Conservation (phyloP, 352 stramenopile species). For the Phytophthora ohioensis region DNA sequence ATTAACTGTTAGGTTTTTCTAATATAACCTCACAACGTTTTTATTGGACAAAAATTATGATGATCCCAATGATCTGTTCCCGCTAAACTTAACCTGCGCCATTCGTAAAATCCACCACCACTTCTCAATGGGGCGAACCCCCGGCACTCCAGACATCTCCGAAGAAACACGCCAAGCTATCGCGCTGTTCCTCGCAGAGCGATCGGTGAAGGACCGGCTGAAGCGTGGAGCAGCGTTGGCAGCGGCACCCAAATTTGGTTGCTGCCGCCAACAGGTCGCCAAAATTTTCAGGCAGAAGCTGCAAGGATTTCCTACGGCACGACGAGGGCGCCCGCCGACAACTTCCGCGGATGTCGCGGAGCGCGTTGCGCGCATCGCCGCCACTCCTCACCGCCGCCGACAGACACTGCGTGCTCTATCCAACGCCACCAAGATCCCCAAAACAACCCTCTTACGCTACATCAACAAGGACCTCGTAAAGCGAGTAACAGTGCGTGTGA, state of each 20-base stretch:
- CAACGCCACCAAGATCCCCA: constrained; percentile 2
- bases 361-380: too few species aligned
- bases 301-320: neutral
- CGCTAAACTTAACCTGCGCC: neutral
- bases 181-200: constrained; percentile 2
- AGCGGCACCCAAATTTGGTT: neutral
- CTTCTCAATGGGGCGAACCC: neutral
- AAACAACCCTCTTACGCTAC: constrained; percentile 8
- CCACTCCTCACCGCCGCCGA: too few species aligned
- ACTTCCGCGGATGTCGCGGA: too few species aligned
- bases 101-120: neutral
- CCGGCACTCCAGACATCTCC: neutral
- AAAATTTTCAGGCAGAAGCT: constrained; percentile 14
- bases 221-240: constrained; percentile 5
- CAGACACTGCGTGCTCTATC: too few species aligned
- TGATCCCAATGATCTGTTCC: neutral
- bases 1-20: constrained; percentile 1
- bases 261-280: constrained; percentile 1
- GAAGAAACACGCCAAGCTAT: neutral
- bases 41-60: neutral
- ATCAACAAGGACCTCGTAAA: constrained; percentile 2
- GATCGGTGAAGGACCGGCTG: neutral
- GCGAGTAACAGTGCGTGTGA: neutral
- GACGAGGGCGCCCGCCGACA: neutral
- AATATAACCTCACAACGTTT: neutral